These are phyloP conservation scores for Lophiotrema nucula DNA, from an alignment of 495 filamentous ascomycete genomes.

Conservation along the genomic window DNA sequence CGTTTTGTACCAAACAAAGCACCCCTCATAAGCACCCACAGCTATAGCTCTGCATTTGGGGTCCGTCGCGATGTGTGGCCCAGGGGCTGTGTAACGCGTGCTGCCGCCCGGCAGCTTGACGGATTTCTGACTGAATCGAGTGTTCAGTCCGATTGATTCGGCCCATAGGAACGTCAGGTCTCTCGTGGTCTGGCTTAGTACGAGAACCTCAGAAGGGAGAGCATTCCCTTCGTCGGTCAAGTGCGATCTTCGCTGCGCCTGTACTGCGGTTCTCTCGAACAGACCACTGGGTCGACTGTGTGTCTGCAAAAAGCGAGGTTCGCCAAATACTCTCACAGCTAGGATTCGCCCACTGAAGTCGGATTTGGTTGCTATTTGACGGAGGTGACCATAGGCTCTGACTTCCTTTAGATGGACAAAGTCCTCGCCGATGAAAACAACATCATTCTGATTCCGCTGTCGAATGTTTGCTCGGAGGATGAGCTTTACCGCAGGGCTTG, in stretches of 20 bases:
- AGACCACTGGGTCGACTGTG: neutral
- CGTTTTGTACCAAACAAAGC: slow-evolving; percentile 63
- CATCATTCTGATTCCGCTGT: slow-evolving; percentile 69
- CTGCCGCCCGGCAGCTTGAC: slow-evolving; percentile 57
- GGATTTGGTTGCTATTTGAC: slow-evolving; percentile 66
- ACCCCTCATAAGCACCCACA: slow-evolving; percentile 58
- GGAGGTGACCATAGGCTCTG: slow-evolving; percentile 59
- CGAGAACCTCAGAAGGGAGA: slow-evolving; percentile 72
- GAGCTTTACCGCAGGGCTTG: slow-evolving; percentile 71
- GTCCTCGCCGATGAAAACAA: slow-evolving; percentile 80
- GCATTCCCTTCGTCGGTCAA: slow-evolving; percentile 1
- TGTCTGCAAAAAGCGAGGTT: slow-evolving; percentile 29
- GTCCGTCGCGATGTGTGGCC: slow-evolving; percentile 79
- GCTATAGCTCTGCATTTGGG: slow-evolving; percentile 68
- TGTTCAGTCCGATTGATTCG: slow-evolving; percentile 49
- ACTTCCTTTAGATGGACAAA: slow-evolving; percentile 71
- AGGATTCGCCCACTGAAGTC: slow-evolving; percentile 73
- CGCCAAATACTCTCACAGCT: slow-evolving; percentile 59
- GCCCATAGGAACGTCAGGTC: slow-evolving; percentile 30
- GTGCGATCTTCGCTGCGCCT: neutral
- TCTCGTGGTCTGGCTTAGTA: slow-evolving; percentile 60
- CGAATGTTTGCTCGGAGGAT: slow-evolving; percentile 79
- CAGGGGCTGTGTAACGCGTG: slow-evolving; percentile 58
- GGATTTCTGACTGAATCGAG: slow-evolving; percentile 58
- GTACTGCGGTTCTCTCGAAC: neutral